Evolutionary conservation across 192 early-diverging fungal genomes (phyloP).

Genomic region (Rhizophagus sp.): DNA sequence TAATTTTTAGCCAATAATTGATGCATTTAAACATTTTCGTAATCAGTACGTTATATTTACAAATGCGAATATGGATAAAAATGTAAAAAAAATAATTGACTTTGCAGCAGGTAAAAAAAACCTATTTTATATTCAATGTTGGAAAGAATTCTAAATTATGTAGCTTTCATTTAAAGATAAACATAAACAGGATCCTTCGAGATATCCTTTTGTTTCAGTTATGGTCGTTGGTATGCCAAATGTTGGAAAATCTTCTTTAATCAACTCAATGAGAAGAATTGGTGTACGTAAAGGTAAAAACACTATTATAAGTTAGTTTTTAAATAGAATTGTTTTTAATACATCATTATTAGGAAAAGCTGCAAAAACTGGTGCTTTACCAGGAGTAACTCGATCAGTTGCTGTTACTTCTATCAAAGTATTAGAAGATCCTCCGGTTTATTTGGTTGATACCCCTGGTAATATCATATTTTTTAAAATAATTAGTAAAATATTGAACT

Average conservation of each 20-base stretch:
- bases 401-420: constrained; percentile 69
- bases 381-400: constrained; percentile 86
- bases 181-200: constrained; percentile 28
- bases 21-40: constrained; percentile 45
- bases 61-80: constrained; percentile 54
- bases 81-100: constrained; percentile 70
- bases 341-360: constrained; percentile 60
- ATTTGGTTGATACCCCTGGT: constrained; percentile 89
- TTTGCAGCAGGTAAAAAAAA: constrained; percentile 52
- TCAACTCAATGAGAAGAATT: constrained; percentile 81
- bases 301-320: neutral
- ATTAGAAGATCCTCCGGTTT: constrained; percentile 84
- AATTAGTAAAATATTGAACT: no score
- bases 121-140: no score
- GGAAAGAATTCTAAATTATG: no score
- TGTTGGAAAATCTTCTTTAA: constrained; percentile 93
- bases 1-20: constrained; percentile 15
- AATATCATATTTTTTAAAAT: neutral
- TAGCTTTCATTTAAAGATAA: constrained; percentile 34
- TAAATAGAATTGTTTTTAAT: neutral
- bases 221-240: constrained; percentile 96
- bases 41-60: constrained; percentile 67
- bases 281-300: constrained; percentile 65
- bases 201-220: constrained; percentile 46
- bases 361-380: constrained; percentile 77